These are phyloP conservation scores for Onygenales sp. DNA, from an alignment of 2,329 filamentous ascomycete genomes.

Conservation along the genomic window DNA sequence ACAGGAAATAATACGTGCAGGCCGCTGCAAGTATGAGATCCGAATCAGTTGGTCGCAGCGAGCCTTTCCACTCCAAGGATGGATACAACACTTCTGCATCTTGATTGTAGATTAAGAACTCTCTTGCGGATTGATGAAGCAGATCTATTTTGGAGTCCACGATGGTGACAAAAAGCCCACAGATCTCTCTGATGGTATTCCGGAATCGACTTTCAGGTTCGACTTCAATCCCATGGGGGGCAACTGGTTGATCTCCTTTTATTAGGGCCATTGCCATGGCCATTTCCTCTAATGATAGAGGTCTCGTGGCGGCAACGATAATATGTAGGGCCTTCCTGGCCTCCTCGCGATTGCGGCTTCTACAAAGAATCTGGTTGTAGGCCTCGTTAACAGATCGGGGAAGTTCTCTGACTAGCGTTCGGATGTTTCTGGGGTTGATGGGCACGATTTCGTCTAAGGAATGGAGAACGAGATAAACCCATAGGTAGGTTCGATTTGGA, in stretches of 20 bases:
- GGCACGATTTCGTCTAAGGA: conserved; percentile 16
- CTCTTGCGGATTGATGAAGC: conserved; percentile 32
- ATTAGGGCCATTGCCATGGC: conserved; percentile 16
- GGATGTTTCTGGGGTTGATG: conserved; percentile 11
- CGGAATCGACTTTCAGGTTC: conserved; percentile 9
- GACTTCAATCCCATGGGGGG: conserved; percentile 6
- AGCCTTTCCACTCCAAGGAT: conserved; percentile 3
- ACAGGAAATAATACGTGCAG: too few species aligned
- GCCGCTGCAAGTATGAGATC: too few species aligned
- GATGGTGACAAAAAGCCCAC: conserved; percentile 30
- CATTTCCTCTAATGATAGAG: conserved; percentile 25
- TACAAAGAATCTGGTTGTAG: not conserved
- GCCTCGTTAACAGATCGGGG: conserved; percentile 17
- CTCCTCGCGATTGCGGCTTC: too few species aligned
- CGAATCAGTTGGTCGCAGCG: not conserved
- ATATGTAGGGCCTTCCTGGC: too few species aligned
- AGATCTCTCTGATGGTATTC: conserved; percentile 19
- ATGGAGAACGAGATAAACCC: conserved; percentile 27
- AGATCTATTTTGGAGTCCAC: conserved; percentile 25
- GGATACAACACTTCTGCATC: too few species aligned
- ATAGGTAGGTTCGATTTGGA: conserved; percentile 31
- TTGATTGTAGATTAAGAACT: conserved; percentile 19
- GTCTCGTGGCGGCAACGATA: conserved; percentile 7
- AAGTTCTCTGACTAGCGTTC: conserved; percentile 12
- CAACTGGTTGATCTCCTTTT: conserved; percentile 2